These are phyloP conservation scores for Entophlyctis helioformis DNA, from an alignment of 192 early-diverging fungal species.

Conservation along the genomic window DNA sequence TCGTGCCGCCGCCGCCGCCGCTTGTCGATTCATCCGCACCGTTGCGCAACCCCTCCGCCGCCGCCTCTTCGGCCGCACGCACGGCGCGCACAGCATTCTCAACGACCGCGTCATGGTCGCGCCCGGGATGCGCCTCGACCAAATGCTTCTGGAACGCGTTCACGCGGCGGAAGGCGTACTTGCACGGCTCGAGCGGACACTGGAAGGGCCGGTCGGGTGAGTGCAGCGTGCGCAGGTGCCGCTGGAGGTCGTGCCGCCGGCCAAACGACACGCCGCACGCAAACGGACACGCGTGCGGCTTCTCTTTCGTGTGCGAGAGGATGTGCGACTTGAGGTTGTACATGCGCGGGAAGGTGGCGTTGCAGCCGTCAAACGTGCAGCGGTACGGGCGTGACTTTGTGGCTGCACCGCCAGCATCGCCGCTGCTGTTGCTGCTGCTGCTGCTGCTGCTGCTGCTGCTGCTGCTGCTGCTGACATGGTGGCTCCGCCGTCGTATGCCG, in stretches of 20 bases:
- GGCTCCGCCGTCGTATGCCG: too few relatives aligned
- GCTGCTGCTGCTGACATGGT: too few relatives aligned
- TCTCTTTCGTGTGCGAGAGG: slow-evolving; percentile 36
- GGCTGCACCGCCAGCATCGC: background rate
- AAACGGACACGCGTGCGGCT: slow-evolving; percentile 51
- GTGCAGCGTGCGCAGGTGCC: slow-evolving; percentile 23
- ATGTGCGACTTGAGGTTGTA: slow-evolving; percentile 61
- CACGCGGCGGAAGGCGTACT: too few relatives aligned
- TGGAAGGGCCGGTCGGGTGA: background rate
- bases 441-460: background rate
- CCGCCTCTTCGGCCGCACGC: too few relatives aligned
- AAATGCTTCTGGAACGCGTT: too few relatives aligned
- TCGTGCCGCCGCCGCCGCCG: too few relatives aligned
- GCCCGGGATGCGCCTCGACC: too few relatives aligned
- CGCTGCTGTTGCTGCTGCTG: background rate
- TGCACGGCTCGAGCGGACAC: too few relatives aligned
- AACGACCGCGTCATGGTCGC: too few relatives aligned
- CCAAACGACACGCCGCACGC: slow-evolving; percentile 56
- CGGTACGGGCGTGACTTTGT: slow-evolving; percentile 5
- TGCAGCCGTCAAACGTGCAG: slow-evolving; percentile 45
- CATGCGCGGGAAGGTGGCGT: slow-evolving; percentile 45
- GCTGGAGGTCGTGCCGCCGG: slow-evolving; percentile 66
- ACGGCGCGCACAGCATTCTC: too few relatives aligned
- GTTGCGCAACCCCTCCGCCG: too few relatives aligned
- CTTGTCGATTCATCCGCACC: too few relatives aligned